phyloP scores from a whole-genome alignment of 345 rosid species.

The Conringia planisiliqua region DNA sequence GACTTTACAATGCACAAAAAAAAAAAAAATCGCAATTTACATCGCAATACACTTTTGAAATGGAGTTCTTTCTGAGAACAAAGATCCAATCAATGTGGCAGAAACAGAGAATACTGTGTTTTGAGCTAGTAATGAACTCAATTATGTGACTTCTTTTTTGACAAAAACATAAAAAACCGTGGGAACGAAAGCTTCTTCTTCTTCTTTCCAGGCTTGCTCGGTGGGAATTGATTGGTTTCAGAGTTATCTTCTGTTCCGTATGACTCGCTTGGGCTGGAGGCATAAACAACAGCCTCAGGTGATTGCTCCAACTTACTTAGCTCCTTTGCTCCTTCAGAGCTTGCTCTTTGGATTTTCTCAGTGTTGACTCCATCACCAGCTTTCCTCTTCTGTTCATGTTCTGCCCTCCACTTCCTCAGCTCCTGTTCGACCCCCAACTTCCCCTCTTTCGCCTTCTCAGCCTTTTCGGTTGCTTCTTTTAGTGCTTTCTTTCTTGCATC shows the following conservation, averaged over 20 bases:
- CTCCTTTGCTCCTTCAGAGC: slow-evolving; percentile 33
- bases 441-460: slow-evolving; percentile 81
- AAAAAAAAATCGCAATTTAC: not conserved
- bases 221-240: slow-evolving; percentile 33
- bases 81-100: not conserved
- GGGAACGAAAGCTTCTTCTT: slow-evolving; percentile 81
- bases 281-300: slow-evolving; percentile 21
- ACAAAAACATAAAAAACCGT: slow-evolving; percentile 59
- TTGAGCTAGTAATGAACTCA: not conserved
- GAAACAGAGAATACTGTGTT: not conserved
- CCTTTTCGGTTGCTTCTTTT: slow-evolving; percentile 66
- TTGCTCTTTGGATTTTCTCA: slow-evolving; percentile 34
- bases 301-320: slow-evolving; percentile 17
- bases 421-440: slow-evolving; percentile 82
- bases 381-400: slow-evolving; percentile 69
- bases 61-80: not conserved
- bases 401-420: slow-evolving; percentile 82
- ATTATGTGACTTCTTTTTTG: slow-evolving; percentile 53
- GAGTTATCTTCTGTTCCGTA: slow-evolving; percentile 24
- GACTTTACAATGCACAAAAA: no score
- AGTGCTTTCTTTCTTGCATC: slow-evolving; percentile 58
- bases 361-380: slow-evolving; percentile 37
- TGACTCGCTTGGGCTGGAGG: slow-evolving; percentile 27
- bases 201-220: slow-evolving; percentile 37
- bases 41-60: not conserved